A percentile compares a stretch with the other conserved stretches of the same genome.
These are phyloP conservation scores for Oldenlandia corymbosa DNA, from an alignment of 257 asterid species.

Conservation along the genomic window DNA sequence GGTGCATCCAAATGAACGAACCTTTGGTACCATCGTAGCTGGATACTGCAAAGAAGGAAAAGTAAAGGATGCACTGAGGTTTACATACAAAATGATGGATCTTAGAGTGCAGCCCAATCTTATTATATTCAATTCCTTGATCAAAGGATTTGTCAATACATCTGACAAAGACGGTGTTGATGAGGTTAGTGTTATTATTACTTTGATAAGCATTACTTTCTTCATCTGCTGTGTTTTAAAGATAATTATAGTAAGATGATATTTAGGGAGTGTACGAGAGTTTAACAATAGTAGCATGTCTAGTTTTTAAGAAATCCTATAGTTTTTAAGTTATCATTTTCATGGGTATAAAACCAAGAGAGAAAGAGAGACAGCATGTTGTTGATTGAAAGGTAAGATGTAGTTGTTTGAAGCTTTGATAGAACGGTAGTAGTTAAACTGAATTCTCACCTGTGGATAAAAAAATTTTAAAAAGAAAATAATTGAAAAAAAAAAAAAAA, in stretches of 20 bases:
- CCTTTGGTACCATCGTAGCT: constrained; percentile 51
- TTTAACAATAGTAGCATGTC: too few species aligned
- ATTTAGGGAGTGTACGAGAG: background rate
- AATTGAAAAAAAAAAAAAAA: too few species aligned
- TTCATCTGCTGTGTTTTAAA: background rate
- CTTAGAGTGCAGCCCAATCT: constrained; percentile 49
- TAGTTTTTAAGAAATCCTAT: too few species aligned
- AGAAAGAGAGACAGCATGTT: too few species aligned
- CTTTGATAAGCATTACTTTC: background rate
- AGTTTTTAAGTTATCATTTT: background rate
- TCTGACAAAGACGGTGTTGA: constrained; percentile 52
- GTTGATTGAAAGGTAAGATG: too few species aligned
- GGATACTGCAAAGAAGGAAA: constrained; percentile 71
- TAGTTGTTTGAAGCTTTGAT: too few species aligned
- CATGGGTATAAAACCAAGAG: background rate
- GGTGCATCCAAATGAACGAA: constrained; percentile 57
- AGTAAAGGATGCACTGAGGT: constrained; percentile 50
- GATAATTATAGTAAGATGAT: background rate
- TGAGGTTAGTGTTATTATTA: constrained; percentile 40
- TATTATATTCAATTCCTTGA: constrained; percentile 53
- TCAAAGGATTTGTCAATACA: constrained; percentile 47
- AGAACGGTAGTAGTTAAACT: background rate
- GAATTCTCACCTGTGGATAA: background rate
- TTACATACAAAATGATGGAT: constrained; percentile 54
- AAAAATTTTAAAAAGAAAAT: too few species aligned